These are phyloP conservation scores for Amaranthus palmeri DNA, from an alignment of 148 eudicot genomes.

Conservation along the genomic window DNA sequence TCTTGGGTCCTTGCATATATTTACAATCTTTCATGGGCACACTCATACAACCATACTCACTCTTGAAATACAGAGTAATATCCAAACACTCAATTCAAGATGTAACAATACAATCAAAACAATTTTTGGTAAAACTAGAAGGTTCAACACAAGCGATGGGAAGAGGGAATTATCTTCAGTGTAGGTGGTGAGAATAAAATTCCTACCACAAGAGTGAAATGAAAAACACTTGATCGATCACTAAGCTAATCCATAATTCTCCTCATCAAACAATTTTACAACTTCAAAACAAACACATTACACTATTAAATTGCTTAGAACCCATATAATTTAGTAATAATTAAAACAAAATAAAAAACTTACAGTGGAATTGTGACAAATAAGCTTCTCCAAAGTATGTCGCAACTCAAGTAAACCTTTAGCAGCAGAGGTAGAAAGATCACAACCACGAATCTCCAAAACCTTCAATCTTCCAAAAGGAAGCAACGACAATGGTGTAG, in stretches of 20 bases:
- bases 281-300: not conserved
- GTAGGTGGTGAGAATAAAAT: too few relatives aligned
- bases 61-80: too few relatives aligned
- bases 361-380: slow-evolving; percentile 94
- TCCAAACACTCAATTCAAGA: too few relatives aligned
- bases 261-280: not conserved
- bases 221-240: too few relatives aligned
- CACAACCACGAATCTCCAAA: slow-evolving; percentile 92
- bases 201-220: too few relatives aligned
- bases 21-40: too few relatives aligned
- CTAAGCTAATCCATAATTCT: not conserved
- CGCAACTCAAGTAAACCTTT: slow-evolving; percentile 75
- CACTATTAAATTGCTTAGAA: not conserved
- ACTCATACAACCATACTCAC: too few relatives aligned
- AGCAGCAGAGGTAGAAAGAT: slow-evolving; percentile 71
- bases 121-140: too few relatives aligned
- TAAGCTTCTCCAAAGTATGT: slow-evolving; percentile 79
- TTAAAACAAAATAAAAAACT: slow-evolving; percentile 22
- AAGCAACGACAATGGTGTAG: slow-evolving; percentile 58
- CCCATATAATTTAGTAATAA: not conserved
- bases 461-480: slow-evolving; percentile 75
- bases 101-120: too few relatives aligned
- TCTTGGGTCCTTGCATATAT: too few relatives aligned
- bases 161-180: too few relatives aligned
- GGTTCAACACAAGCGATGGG: too few relatives aligned